phyloP scores from a whole-genome alignment of 129 eudicot species.

The Dittrichia graveolens region DNA sequence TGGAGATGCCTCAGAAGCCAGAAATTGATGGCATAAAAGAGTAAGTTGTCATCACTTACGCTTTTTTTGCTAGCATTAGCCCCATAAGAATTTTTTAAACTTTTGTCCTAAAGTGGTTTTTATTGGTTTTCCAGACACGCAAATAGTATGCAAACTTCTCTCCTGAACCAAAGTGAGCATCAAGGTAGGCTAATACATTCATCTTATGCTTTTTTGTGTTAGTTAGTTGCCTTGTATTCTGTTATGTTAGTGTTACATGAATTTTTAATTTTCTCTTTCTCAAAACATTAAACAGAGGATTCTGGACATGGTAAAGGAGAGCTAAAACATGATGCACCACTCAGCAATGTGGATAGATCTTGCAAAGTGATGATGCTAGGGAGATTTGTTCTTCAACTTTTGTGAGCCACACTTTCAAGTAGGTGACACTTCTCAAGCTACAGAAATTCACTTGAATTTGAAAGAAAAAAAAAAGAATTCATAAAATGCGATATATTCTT shows the following conservation, averaged over 20 bases:
- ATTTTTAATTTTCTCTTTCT: neutral
- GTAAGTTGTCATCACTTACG: constrained; percentile 27
- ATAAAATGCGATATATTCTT: constrained; percentile 14
- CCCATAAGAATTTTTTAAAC: neutral
- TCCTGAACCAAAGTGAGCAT: constrained; percentile 25
- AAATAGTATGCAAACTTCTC: constrained; percentile 32
- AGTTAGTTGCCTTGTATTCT: neutral
- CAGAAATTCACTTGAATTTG: constrained; percentile 19
- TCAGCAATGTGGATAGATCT: constrained; percentile 19
- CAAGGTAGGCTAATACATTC: constrained; percentile 30
- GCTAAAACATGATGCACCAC: constrained; percentile 26
- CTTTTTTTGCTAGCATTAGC: neutral
- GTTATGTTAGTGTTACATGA: neutral
- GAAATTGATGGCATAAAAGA: constrained; percentile 27
- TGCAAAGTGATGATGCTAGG: constrained; percentile 50
- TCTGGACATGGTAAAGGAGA: constrained; percentile 23
- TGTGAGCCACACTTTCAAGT: constrained; percentile 32
- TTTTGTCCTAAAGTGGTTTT: constrained; percentile 21
- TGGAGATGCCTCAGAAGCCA: constrained; percentile 37
- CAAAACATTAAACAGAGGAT: constrained; percentile 32
- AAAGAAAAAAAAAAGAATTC: neutral
- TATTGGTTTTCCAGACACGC: constrained; percentile 35
- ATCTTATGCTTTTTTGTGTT: neutral
- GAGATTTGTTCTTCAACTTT: constrained; percentile 48
- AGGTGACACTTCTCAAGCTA: constrained; percentile 35